Base-by-base conservation (phyloP, 352 stramenopile species). In the Thalassiosira oceanica region DNA sequence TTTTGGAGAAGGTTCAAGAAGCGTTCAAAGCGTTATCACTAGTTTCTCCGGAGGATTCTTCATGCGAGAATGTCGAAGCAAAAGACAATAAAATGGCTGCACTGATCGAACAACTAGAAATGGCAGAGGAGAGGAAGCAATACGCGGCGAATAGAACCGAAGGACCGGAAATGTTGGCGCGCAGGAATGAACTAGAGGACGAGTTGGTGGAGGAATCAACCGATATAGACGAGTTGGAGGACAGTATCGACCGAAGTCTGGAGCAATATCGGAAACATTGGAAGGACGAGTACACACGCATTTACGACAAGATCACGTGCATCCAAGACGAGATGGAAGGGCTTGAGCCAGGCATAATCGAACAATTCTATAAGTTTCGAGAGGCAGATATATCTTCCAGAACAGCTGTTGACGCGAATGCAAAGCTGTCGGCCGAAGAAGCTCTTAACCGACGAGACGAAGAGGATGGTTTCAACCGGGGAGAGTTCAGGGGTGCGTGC, bases 291-390 rank as follows among this genome's bases (percentile, higher is more conserved):
- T 35, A 56, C 27, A 43, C 62, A 33, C 16, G 57, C 36, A 53
- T 58, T 24, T 31, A 33, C 5, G 75, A 84, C 31, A 64, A 46
- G 1, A 65, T 81, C n/a, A 15, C 15, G 13, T 23, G 44, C 3
- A 62, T 81, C 21, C 71, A 81, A 3, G 66, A 81, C 23, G 65
- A 80, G 31, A 44, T 84, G 15, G 69, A 78, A 18, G 43, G 29
- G 11, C 58, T 20, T 27, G 50, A 68, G 13, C 33, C 56, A 0
- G 56, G 60, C 45, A 18, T 63, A 15, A 37, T 62, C 5, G 36
- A 42, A 13, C 27, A 42, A 6, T 80, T 64, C 54, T 84, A 84
- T 31, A 61, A 57, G 23, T 72, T 56, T 65, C 64, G 53, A 37
- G 20, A 68, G 3, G 44, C 50, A 29, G 45, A 78, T n/a, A n/a